Percentiles rank a stretch among this genome's conserved stretches.
phyloP scores from a whole-genome alignment of 441 rosid genomes.

The Bruguiera hainesii region DNA sequence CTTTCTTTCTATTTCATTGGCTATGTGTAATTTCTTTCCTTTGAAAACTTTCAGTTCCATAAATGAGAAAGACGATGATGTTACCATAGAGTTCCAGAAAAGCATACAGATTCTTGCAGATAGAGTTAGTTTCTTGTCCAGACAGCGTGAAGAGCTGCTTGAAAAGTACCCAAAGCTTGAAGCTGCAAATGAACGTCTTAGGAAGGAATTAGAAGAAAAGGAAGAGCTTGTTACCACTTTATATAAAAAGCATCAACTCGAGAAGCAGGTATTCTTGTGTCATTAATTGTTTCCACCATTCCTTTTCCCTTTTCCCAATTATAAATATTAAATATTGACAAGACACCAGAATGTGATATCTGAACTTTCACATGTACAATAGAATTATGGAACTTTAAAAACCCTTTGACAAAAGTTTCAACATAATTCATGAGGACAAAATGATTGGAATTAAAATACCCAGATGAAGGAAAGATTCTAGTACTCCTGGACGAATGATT shows the following conservation, averaged over 20 bases:
- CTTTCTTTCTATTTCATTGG: neutral
- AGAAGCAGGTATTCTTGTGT: conserved; percentile 75
- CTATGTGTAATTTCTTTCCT: conserved; percentile 18
- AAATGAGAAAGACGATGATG: conserved; percentile 75
- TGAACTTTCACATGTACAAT: neutral
- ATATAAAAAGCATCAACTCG: conserved; percentile 82
- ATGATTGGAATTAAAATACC: too few species aligned
- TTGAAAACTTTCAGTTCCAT: conserved; percentile 51
- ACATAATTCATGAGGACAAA: too few species aligned
- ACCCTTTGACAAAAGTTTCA: too few species aligned
- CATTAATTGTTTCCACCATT: neutral
- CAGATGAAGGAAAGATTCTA: too few species aligned
- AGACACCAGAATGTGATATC: neutral
- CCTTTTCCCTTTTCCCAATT: neutral
- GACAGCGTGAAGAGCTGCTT: conserved; percentile 72
- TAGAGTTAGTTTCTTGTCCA: conserved; percentile 68
- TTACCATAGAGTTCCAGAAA: conserved; percentile 62
- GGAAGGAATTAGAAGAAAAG: conserved; percentile 75
- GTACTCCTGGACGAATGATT: too few species aligned
- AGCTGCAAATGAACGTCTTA: conserved; percentile 66
- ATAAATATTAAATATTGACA: neutral
- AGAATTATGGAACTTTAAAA: neutral
- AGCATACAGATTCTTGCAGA: conserved; percentile 76
- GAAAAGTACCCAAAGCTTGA: conserved; percentile 71
- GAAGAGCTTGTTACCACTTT: conserved; percentile 65